Base-by-base conservation (phyloP, 225 moss, liverwort and hornwort species). In the Polytrichum formosum region DNA sequence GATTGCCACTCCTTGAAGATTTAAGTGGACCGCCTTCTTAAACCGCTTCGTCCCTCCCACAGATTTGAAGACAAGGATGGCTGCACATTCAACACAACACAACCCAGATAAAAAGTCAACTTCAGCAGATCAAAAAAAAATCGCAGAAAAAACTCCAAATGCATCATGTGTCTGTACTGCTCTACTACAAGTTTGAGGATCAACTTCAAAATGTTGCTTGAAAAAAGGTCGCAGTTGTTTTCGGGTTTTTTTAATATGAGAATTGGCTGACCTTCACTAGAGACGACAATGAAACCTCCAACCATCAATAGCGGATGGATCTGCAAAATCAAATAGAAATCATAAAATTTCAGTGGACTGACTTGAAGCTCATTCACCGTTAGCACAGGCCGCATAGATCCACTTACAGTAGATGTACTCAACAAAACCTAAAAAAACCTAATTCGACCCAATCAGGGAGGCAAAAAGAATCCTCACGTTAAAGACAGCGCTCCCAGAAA, bases 11-110 rank as follows among this genome's bases (percentile, higher is more conserved):
- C 73, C 81, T 75, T 89, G 86, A 70, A 89, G 25, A 28, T 55
- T 70, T 59, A 90, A 56, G 64, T 90, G 89, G n/a, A 85, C 77
- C 71, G 79, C 66, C 81, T 90, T 90, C 77, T 75, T 80, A 2
- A 75, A 55, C 55, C 59, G 67, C 62, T 86, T 86, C 5, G 71
- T 16, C 20, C 89, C 85, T 5, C 67, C 30, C 0, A 86, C 0
- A n/a, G 77, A 83, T 64, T 83, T 90, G 71, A 81, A 90, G 25
- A 75, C 77, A 68, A 90, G 70, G 59, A 90, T 74, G 22, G 83
- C 89, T 88, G 82, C 75, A 75, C 35, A 35, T 35, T 35, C 9
- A 35, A 35, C 35, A 35, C 18, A 23, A 6, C 23, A 46, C 46
- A 46, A 46, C 46, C 46, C 46, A 46, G 46, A 46, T 46, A 2